phyloP scores from a whole-genome alignment of 2,329 filamentous ascomycete species.

The Penicillium sp. region DNA sequence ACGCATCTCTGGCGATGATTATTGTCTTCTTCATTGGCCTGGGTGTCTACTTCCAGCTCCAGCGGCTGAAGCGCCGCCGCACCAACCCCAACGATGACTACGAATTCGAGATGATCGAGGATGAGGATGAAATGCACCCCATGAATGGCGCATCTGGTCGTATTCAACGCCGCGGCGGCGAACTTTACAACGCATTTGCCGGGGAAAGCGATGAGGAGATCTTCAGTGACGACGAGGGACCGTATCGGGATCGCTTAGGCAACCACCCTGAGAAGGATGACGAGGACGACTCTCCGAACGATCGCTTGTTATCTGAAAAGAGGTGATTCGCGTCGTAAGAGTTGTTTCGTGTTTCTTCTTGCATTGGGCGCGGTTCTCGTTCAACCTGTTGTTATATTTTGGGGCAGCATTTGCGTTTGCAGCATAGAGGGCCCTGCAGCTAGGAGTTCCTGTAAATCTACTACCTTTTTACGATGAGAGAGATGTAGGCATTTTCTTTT shows the following conservation, averaged over 20 bases:
- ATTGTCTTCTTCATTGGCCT: conserved; percentile 78
- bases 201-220: conserved; percentile 81
- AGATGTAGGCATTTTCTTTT: background rate
- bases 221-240: conserved; percentile 49
- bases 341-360: conserved; percentile 13
- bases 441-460: conserved; percentile 19
- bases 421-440: conserved; percentile 13
- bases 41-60: conserved; percentile 77
- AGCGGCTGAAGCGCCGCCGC: conserved; percentile 73
- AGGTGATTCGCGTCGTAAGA: conserved; percentile 15
- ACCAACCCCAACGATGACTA: conserved; percentile 80
- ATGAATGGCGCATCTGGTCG: conserved; percentile 52
- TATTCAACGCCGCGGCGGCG: conserved; percentile 68
- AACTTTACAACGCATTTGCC: conserved; percentile 97
- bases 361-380: conserved; percentile 17
- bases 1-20: conserved; percentile 81
- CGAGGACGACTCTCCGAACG: conserved; percentile 17
- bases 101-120: conserved; percentile 90
- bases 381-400: conserved; percentile 17
- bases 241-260: conserved; percentile 35
- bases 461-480: background rate
- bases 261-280: conserved; percentile 26
- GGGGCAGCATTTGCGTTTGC: conserved; percentile 11
- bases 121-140: conserved; percentile 63
- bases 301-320: conserved; percentile 23